Percentiles rank a stretch among this genome's conserved stretches.
phyloP scores from a whole-genome alignment of 2,329 filamentous ascomycete species.

The Dactylellina sp. region DNA sequence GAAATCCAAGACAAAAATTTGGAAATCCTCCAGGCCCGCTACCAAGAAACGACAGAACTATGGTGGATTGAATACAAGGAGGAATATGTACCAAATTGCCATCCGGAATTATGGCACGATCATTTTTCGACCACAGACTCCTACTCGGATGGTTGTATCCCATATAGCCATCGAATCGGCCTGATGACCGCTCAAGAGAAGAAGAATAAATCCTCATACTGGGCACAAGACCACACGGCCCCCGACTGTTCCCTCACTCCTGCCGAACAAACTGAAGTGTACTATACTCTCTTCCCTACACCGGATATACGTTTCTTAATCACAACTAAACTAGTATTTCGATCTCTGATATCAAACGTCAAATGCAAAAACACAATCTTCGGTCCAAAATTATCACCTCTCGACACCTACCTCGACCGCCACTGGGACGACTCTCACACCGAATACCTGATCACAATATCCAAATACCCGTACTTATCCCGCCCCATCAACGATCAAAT shows the following conservation, averaged over 20 bases:
- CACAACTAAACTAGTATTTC: constrained; percentile 35
- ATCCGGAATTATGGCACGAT: constrained; percentile 17
- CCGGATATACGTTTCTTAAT: constrained; percentile 28
- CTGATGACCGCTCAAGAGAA: constrained; percentile 34
- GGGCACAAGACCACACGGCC: constrained; percentile 21
- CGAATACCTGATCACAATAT: constrained; percentile 22
- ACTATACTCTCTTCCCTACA: constrained; percentile 39
- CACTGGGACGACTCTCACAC: constrained; percentile 35
- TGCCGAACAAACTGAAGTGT: constrained; percentile 43
- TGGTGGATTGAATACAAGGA: constrained; percentile 49
- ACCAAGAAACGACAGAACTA: constrained; percentile 31
- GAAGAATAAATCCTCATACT: constrained; percentile 13
- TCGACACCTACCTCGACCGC: constrained; percentile 34
- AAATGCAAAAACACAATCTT: neutral
- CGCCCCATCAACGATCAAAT: constrained; percentile 22
- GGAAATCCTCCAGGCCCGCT: constrained; percentile 21
- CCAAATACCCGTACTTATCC: constrained; percentile 16
- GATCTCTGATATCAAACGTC: neutral
- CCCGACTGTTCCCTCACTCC: constrained; percentile 12
- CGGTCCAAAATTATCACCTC: constrained; percentile 11
- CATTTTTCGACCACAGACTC: constrained; percentile 33
- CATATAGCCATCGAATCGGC: constrained; percentile 14
- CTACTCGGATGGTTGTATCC: constrained; percentile 29
- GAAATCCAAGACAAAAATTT: constrained; percentile 23
- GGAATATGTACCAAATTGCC: constrained; percentile 25